Conservation (phyloP, 192 early-diverging fungal genomes). For the Mortierella antarctica region DNA sequence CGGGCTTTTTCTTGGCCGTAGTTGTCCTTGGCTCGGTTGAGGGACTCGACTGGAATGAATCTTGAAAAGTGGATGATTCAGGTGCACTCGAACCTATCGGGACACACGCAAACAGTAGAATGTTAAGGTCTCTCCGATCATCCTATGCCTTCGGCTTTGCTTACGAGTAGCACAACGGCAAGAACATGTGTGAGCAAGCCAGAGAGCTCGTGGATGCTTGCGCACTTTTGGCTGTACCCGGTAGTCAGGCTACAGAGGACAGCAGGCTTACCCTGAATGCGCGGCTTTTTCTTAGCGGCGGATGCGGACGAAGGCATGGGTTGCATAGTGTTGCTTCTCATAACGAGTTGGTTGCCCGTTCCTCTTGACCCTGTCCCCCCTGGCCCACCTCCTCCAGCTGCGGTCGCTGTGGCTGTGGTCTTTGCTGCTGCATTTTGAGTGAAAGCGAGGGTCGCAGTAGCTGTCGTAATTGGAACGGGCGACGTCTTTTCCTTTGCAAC, state of each 20-base stretch:
- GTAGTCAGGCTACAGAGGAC: background rate
- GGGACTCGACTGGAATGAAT: slow-evolving; percentile 30
- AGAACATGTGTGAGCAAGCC: no score
- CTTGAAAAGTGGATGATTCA: slow-evolving; percentile 8
- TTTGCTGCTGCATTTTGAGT: background rate
- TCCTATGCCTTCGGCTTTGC: no score
- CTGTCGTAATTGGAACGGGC: background rate
- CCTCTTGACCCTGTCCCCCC: background rate
- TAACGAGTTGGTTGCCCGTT: background rate
- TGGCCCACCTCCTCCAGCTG: background rate
- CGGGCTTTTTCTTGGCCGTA: slow-evolving; percentile 12
- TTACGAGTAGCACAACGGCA: no score
- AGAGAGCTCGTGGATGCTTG: no score
- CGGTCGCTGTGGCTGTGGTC: background rate
- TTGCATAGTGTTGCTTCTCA: slow-evolving; percentile 7
- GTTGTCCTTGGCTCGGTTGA: background rate
- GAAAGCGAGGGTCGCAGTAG: background rate
- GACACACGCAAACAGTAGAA: no score
- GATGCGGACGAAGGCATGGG: slow-evolving; percentile 23
- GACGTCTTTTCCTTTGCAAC: slow-evolving; percentile 7
- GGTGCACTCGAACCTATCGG: no score
- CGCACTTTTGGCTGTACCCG: background rate
- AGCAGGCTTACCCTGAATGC: slow-evolving; percentile 16
- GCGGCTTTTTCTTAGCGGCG: slow-evolving; percentile 36
- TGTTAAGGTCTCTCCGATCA: no score